A percentile compares a stretch with the other conserved stretches of the same genome.
phyloP scores from a whole-genome alignment of 495 filamentous ascomycete species.

The Annulohypoxylon stygium region DNA sequence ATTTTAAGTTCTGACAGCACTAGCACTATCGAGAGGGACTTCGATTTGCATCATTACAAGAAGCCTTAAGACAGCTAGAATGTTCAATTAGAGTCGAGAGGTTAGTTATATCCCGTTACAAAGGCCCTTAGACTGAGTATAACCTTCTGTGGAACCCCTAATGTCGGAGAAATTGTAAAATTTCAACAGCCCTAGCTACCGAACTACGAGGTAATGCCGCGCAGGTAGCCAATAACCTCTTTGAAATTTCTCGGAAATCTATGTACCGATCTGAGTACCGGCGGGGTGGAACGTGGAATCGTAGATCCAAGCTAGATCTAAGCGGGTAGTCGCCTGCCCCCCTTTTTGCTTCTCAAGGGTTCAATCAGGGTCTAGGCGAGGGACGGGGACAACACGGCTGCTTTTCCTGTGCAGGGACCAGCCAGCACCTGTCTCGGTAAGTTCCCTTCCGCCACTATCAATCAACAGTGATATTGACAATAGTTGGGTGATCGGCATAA shows the following conservation, averaged over 20 bases:
- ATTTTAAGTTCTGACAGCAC: background rate
- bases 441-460: slow-evolving; percentile 21
- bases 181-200: background rate
- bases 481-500: slow-evolving; percentile 40
- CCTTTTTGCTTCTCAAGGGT: slow-evolving; percentile 21
- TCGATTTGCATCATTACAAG: background rate
- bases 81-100: background rate
- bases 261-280: slow-evolving; percentile 20
- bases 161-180: background rate
- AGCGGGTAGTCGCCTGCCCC: background rate
- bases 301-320: slow-evolving; percentile 5
- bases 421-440: slow-evolving; percentile 35
- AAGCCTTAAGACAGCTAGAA: background rate
- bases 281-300: slow-evolving; percentile 15
- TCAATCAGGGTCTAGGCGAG: slow-evolving; percentile 18
- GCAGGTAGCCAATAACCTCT: slow-evolving; percentile 13
- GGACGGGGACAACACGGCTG: slow-evolving; percentile 12
- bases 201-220: slow-evolving; percentile 8
- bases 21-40: background rate
- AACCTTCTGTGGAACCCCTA: background rate
- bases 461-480: slow-evolving; percentile 36
- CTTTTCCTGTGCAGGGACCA: slow-evolving; percentile 32
- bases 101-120: background rate
- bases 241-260: slow-evolving; percentile 7
- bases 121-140: background rate